These are phyloP conservation scores for Spiromastix sp. DNA, from an alignment of 2,329 filamentous ascomycete species.

Conservation along the genomic window DNA sequence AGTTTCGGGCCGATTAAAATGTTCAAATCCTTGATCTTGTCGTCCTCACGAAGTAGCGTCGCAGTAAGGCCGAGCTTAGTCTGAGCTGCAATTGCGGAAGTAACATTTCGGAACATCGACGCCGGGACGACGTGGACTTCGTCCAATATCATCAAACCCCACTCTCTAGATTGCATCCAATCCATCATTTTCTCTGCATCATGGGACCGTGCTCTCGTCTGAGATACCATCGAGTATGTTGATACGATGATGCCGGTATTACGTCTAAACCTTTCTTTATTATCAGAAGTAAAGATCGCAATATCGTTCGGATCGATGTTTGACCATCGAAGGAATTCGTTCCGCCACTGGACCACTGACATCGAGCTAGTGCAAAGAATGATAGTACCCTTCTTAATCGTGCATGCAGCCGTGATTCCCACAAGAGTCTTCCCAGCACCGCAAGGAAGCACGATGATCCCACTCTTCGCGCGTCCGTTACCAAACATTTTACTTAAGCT, in stretches of 20 bases:
- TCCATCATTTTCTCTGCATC: constrained; percentile 98
- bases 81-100: constrained; percentile 84
- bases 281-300: constrained; percentile 87
- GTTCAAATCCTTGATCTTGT: constrained; percentile 96
- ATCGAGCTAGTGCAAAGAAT: constrained; percentile 95
- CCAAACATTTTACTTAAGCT: constrained; percentile 99
- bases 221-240: constrained; percentile 98
- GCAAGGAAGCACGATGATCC: constrained; percentile 93
- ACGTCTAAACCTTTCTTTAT: constrained; percentile 74
- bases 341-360: constrained; percentile 94
- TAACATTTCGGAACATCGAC: constrained; percentile 91
- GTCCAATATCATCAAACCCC: constrained; percentile 94
- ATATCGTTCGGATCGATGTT: constrained; percentile 92
- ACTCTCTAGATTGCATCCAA: constrained; percentile 79
- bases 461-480: constrained; percentile 92
- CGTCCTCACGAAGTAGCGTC: constrained; percentile 87
- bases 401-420: constrained; percentile 95
- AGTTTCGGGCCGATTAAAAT: constrained; percentile 95
- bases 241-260: constrained; percentile 95
- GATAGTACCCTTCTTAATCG: constrained; percentile 92
- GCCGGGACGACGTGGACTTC: constrained; percentile 97
- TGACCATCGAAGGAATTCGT: constrained; percentile 98
- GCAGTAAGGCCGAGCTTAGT: constrained; percentile 91
- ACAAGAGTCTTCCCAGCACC: constrained; percentile 95
- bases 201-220: constrained; percentile 74